Evolutionary conservation across 176 grass and related monocot genomes (phyloP).

Genomic region (Saccharum officinarum): DNA sequence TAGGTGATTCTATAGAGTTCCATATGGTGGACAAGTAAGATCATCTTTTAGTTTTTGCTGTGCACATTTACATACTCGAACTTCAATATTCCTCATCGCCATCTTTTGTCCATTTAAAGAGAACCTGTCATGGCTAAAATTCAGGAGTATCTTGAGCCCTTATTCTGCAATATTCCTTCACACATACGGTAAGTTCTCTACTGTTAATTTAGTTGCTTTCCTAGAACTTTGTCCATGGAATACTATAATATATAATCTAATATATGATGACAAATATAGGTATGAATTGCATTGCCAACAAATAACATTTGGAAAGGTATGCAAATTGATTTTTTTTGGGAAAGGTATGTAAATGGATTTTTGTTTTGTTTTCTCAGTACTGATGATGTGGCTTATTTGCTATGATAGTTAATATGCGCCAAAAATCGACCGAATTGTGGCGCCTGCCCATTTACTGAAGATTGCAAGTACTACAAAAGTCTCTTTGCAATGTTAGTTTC

Average conservation of each 20-base stretch:
- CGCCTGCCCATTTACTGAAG: neutral
- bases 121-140: neutral
- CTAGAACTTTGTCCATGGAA: neutral
- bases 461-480: neutral
- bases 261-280: neutral
- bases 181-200: neutral
- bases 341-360: neutral
- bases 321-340: neutral
- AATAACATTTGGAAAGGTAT: constrained; percentile 3
- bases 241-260: neutral
- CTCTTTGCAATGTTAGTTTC: neutral
- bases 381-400: neutral
- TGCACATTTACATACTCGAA: neutral
- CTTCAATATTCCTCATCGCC: neutral
- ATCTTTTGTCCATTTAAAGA: neutral
- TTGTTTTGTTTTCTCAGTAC: neutral
- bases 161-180: neutral
- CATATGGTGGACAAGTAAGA: neutral
- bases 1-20: neutral
- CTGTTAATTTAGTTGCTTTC: neutral
- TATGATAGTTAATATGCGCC: neutral
- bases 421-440: neutral
- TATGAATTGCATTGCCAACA: neutral
- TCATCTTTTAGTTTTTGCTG: neutral
- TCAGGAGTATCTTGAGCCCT: neutral